Conservation (phyloP, 345 rosid species). For the Syzygium grande region DNA sequence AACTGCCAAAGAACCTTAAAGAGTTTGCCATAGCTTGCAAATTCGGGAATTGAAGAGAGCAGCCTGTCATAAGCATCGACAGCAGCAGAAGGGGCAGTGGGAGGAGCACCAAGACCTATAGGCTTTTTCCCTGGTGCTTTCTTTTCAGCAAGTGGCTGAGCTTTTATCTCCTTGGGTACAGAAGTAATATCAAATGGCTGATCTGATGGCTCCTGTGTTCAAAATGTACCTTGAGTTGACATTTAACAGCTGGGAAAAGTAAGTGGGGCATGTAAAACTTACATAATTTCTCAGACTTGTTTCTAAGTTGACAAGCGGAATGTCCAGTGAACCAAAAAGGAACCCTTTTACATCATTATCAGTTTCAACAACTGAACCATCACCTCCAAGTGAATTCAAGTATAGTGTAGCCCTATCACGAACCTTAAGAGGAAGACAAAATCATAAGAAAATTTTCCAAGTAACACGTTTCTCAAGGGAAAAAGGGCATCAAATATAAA, state of each 20-base stretch:
- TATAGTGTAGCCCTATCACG: slow-evolving; percentile 97
- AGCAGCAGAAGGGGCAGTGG: slow-evolving; percentile 53
- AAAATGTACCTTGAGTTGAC: neutral
- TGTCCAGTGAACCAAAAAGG: slow-evolving; percentile 76
- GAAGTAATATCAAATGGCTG: slow-evolving; percentile 71
- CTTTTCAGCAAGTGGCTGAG: slow-evolving; percentile 86
- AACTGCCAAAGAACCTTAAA: slow-evolving; percentile 57
- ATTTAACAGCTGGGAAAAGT: neutral
- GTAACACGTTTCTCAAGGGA: neutral
- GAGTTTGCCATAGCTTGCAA: slow-evolving; percentile 71
- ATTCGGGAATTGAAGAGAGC: slow-evolving; percentile 77
- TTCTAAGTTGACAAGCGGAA: slow-evolving; percentile 84
- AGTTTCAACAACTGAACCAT: slow-evolving; percentile 56
- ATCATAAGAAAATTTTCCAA: neutral
- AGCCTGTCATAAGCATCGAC: slow-evolving; percentile 76
- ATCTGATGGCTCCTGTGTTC: slow-evolving; percentile 70
- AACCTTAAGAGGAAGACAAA: slow-evolving; percentile 35
- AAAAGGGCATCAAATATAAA: neutral
- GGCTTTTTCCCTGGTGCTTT: slow-evolving; percentile 92
- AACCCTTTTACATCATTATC: slow-evolving; percentile 45
- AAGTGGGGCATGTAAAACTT: slow-evolving; percentile 12
- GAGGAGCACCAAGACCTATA: slow-evolving; percentile 70
- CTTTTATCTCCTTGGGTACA: slow-evolving; percentile 82
- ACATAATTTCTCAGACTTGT: slow-evolving; percentile 87
- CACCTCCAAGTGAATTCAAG: slow-evolving; percentile 70